Conservation (phyloP, 257 asterid species). For the Anisodus acutangulus region DNA sequence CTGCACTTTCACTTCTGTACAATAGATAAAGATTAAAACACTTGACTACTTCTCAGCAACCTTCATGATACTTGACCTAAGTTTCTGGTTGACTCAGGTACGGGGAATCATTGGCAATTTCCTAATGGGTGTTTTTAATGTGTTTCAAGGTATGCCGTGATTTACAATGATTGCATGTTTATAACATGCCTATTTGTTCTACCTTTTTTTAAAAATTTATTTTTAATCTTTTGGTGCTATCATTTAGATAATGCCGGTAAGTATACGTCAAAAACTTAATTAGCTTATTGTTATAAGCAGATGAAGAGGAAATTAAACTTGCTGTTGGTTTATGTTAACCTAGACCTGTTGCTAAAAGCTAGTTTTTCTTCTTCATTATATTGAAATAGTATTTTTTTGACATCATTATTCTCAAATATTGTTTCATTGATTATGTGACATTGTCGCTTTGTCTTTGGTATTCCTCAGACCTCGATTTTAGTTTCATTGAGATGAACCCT, state of each 20-base stretch:
- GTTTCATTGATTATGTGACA: not conserved
- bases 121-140: constrained; percentile 66
- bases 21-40: not conserved
- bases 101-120: constrained; percentile 77
- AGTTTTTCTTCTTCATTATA: not conserved
- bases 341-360: constrained; percentile 3
- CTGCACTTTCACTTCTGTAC: not conserved
- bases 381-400: not conserved
- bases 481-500: constrained; percentile 95
- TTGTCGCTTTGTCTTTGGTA: constrained; percentile 29
- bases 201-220: not conserved
- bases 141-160: constrained; percentile 73
- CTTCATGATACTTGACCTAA: not conserved
- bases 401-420: not conserved
- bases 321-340: constrained; percentile 7
- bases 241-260: not conserved
- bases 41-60: not conserved
- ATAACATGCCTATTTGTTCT: constrained; percentile 18
- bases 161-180: constrained; percentile 20
- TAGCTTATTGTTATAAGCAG: constrained; percentile 5
- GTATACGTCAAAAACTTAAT: not conserved
- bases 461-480: constrained; percentile 78
- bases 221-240: constrained; percentile 14
- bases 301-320: constrained; percentile 1
- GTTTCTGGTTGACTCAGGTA: constrained; percentile 57